These are phyloP conservation scores for Zizania palustris DNA, from an alignment of 202 grass and related monocot species.

Conservation along the genomic window DNA sequence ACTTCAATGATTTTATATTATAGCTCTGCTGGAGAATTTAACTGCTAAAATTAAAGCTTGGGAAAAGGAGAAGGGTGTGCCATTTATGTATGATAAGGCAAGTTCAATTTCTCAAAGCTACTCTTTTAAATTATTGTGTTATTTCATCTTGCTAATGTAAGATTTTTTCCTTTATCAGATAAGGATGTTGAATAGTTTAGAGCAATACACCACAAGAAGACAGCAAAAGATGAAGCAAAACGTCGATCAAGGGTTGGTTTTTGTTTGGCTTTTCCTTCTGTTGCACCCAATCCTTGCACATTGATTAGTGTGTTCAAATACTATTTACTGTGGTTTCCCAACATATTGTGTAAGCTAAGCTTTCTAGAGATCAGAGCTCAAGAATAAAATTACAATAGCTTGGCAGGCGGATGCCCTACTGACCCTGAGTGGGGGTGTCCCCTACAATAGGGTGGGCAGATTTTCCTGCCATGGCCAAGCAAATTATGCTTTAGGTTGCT, in stretches of 20 bases:
- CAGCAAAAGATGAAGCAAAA: constrained; percentile 77
- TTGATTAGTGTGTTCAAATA: not conserved
- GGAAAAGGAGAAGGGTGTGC: constrained; percentile 78
- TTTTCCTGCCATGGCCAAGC: not conserved
- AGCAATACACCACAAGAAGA: constrained; percentile 62
- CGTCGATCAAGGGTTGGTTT: constrained; percentile 57
- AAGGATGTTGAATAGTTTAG: constrained; percentile 64
- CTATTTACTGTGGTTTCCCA: constrained; percentile 15
- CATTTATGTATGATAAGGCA: constrained; percentile 82
- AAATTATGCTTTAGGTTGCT: not conserved
- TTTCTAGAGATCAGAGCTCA: constrained; percentile 11
- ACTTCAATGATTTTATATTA: constrained; percentile 42
- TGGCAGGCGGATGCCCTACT: not conserved
- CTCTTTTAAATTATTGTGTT: constrained; percentile 8
- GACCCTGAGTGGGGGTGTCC: not conserved
- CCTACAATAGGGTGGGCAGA: not conserved
- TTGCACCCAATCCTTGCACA: not conserved
- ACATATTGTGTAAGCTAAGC: not conserved
- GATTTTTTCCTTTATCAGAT: constrained; percentile 44
- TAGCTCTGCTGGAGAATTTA: constrained; percentile 81
- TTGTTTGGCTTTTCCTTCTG: constrained; percentile 22
- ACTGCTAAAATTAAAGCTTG: constrained; percentile 68
- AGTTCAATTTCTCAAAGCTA: constrained; percentile 22
- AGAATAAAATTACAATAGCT: not conserved
- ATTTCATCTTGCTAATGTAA: constrained; percentile 18